Evolutionary conservation across 2,329 filamentous ascomycete species (phyloP).

Genomic region (Phyllosticta citribraziliensis): DNA sequence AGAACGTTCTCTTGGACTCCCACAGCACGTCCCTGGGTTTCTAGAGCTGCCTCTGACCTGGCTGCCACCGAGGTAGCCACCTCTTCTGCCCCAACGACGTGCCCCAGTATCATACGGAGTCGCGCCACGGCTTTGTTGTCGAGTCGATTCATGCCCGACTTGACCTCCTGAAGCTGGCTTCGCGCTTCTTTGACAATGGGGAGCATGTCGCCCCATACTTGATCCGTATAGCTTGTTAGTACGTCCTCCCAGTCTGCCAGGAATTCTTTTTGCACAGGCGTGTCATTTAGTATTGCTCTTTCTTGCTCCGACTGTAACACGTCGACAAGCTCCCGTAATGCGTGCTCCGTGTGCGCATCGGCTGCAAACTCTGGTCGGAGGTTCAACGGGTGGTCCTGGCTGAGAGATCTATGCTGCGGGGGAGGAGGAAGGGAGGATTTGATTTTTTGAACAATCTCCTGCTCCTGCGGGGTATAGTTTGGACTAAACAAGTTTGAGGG

Average conservation of each 20-base stretch:
- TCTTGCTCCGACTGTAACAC: slow-evolving; percentile 2
- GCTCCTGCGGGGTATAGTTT: slow-evolving; percentile 5
- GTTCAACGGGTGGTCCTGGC: slow-evolving; percentile 12
- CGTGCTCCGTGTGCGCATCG: neutral
- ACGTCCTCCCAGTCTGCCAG: slow-evolving; percentile 16
- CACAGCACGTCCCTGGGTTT: neutral
- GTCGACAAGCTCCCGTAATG: neutral
- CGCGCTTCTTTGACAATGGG: slow-evolving; percentile 14
- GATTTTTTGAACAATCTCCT: slow-evolving; percentile 11
- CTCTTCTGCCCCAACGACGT: slow-evolving; percentile 12
- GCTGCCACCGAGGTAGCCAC: neutral
- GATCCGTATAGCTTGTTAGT: slow-evolving; percentile 16
- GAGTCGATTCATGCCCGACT: slow-evolving; percentile 7
- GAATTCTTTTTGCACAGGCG: slow-evolving; percentile 1
- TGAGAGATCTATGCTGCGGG: slow-evolving; percentile 8
- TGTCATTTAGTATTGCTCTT: neutral
- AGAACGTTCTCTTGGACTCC: neutral
- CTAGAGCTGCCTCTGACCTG: neutral
- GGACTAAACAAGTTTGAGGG: slow-evolving; percentile 10
- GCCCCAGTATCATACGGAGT: slow-evolving; percentile 18
- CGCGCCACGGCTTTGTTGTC: slow-evolving; percentile 15
- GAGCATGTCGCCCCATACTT: slow-evolving; percentile 17
- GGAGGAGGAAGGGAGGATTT: slow-evolving; percentile 11
- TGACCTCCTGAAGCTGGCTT: slow-evolving; percentile 13
- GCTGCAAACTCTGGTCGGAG: slow-evolving; percentile 11